Evolutionary conservation across 352 stramenopile genomes (phyloP).

Genomic region (Phytophthora macrochlamydospora): DNA sequence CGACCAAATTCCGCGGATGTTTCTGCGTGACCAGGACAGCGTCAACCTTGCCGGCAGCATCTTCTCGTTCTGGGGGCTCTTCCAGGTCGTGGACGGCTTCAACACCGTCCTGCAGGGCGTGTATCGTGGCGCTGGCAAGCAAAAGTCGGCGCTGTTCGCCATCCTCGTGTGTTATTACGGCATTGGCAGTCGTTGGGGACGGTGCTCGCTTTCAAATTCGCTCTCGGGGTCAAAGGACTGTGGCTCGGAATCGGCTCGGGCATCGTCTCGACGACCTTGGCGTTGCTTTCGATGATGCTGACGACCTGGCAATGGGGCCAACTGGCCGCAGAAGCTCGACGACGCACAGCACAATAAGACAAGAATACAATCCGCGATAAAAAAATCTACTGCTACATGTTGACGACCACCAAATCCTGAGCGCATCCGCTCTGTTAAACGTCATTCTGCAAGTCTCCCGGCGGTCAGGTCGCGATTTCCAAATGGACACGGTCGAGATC

Average conservation of each 20-base stretch:
- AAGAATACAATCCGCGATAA: neutral
- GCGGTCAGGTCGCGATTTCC: neutral
- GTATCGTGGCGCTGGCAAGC: constrained; percentile 61
- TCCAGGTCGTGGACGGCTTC: constrained; percentile 50
- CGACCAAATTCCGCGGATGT: constrained; percentile 28
- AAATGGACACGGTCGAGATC: constrained; percentile 33
- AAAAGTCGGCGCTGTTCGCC: constrained; percentile 44
- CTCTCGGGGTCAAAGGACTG: constrained; percentile 51
- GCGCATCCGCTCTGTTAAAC: neutral
- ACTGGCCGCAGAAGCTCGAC: constrained; percentile 15
- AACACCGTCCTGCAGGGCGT: constrained; percentile 62
- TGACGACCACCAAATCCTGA: neutral
- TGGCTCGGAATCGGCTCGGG: constrained; percentile 56
- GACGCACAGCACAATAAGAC: neutral
- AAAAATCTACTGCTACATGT: neutral
- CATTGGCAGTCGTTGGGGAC: constrained; percentile 56
- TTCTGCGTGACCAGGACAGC: constrained; percentile 43
- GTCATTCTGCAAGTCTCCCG: neutral
- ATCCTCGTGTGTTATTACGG: constrained; percentile 76
- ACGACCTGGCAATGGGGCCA: constrained; percentile 34
- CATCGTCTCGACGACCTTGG: constrained; percentile 25
- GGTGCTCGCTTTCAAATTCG: constrained; percentile 48
- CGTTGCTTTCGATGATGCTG: constrained; percentile 31
- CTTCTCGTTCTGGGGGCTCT: constrained; percentile 44
- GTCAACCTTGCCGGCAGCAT: constrained; percentile 40